Evolutionary conservation across 495 filamentous ascomycete species (phyloP).

Genomic region (Annulohypoxylon nitens): DNA sequence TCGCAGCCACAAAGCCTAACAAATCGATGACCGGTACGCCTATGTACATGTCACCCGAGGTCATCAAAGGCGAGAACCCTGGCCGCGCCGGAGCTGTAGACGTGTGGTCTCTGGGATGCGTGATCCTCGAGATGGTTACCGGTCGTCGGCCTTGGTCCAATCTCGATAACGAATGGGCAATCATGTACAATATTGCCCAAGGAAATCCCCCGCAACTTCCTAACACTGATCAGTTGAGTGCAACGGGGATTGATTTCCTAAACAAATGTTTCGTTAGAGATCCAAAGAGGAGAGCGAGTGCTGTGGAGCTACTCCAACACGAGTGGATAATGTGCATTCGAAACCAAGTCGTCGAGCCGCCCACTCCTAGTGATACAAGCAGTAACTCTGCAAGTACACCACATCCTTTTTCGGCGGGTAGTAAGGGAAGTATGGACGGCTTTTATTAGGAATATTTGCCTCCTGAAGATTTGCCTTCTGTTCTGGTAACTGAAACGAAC

Average conservation of each 20-base stretch:
- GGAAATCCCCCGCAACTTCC: conserved; percentile 92
- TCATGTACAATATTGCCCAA: conserved; percentile 99
- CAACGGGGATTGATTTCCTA: conserved; percentile 88
- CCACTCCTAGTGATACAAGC: conserved; percentile 64
- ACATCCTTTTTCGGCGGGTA: conserved; percentile 43
- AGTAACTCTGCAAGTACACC: conserved; percentile 57
- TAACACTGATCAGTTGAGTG: conserved; percentile 82
- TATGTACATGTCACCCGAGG: conserved; percentile 99
- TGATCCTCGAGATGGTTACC: conserved; percentile 97
- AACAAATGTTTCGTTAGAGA: conserved; percentile 89
- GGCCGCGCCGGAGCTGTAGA: conserved; percentile 90
- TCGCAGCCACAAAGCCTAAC: conserved; percentile 75
- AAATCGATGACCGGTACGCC: conserved; percentile 97
- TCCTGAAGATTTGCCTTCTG: conserved; percentile 38
- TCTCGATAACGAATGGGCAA: conserved; percentile 99
- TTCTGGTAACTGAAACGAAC: conserved; percentile 29
- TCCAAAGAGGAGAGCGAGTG: conserved; percentile 80
- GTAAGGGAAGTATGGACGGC: conserved; percentile 46
- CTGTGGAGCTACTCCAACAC: conserved; percentile 91
- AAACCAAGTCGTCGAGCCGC: conserved; percentile 67
- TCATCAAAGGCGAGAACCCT: conserved; percentile 86
- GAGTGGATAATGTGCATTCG: conserved; percentile 87
- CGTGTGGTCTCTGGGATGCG: conserved; percentile 97
- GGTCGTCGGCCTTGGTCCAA: conserved; percentile 96
- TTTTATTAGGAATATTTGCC: conserved; percentile 50